Conservation (phyloP, 2,329 filamentous ascomycete genomes). For the Botryotinia globosa region DNA sequence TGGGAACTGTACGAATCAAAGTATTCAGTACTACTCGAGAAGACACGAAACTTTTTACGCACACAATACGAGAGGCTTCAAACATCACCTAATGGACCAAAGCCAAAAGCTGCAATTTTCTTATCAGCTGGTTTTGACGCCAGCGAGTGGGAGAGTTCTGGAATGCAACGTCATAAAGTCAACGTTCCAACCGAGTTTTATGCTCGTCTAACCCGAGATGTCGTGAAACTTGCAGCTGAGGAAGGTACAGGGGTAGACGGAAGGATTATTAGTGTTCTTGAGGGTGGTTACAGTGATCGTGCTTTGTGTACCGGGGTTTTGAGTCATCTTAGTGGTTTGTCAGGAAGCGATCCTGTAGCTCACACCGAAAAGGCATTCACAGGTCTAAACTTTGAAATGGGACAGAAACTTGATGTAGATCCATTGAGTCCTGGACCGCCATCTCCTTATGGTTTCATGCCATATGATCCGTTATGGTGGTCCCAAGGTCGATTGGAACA, state of each 20-base stretch:
- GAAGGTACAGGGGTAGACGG: constrained; percentile 75
- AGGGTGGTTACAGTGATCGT: constrained; percentile 93
- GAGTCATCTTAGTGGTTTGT: constrained; percentile 84
- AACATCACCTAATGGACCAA: constrained; percentile 53
- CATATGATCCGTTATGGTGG: constrained; percentile 74
- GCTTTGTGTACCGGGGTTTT: constrained; percentile 84
- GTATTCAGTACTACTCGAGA: constrained; percentile 75
- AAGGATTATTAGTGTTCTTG: constrained; percentile 85
- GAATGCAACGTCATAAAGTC: constrained; percentile 94
- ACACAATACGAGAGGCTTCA: constrained; percentile 66
- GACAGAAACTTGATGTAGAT: constrained; percentile 46
- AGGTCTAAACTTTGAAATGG: constrained; percentile 59
- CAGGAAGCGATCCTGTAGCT: constrained; percentile 49
- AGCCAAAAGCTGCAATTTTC: constrained; percentile 84
- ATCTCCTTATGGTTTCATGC: constrained; percentile 34
- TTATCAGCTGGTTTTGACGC: constrained; percentile 96
- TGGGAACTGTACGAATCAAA: constrained; percentile 82
- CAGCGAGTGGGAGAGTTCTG: constrained; percentile 85
- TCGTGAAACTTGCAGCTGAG: constrained; percentile 78
- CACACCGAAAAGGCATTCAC: constrained; percentile 41
- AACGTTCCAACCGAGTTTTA: constrained; percentile 98
- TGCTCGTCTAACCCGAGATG: constrained; percentile 81
- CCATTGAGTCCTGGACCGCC: constrained; percentile 20
- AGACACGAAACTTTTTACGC: constrained; percentile 74
- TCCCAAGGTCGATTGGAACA: constrained; percentile 61